Conservation (phyloP, 129 eudicot genomes). For the Chrysanthemum seticuspe region DNA sequence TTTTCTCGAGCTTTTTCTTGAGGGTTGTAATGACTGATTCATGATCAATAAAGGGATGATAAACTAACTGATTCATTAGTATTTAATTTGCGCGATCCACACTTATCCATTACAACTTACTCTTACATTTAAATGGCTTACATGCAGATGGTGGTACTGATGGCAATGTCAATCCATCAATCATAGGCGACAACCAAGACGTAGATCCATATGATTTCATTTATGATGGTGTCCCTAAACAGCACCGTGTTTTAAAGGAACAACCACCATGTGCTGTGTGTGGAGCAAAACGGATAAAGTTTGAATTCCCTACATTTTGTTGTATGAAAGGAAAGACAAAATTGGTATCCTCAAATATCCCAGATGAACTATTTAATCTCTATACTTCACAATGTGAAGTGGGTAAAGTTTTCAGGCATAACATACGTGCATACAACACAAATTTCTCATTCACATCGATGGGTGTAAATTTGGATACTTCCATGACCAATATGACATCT, state of each 20-base stretch:
- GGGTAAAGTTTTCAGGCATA: not conserved
- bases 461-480: not conserved
- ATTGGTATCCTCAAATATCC: not conserved
- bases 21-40: too few relatives aligned
- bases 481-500: conserved; percentile 3
- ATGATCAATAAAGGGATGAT: too few relatives aligned
- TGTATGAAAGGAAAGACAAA: conserved; percentile 9
- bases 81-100: not conserved
- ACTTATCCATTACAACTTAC: not conserved
- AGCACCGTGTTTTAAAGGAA: not conserved
- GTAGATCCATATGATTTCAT: not conserved
- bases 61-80: too few relatives aligned
- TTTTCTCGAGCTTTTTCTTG: too few relatives aligned
- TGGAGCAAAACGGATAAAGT: not conserved
- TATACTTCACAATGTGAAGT: not conserved
- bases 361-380: not conserved
- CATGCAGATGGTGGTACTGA: not conserved
- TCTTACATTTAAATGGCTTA: not conserved
- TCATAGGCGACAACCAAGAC: not conserved
- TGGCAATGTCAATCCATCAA: not conserved
- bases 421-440: not conserved
- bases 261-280: not conserved
- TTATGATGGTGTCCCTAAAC: not conserved
- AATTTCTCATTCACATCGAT: not conserved
- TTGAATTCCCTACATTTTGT: conserved; percentile 7